Evolutionary conservation across 306 rosid species (phyloP), one percentile per base, ranked within the genome.

Genomic region (Biancaea sappan): DNA sequence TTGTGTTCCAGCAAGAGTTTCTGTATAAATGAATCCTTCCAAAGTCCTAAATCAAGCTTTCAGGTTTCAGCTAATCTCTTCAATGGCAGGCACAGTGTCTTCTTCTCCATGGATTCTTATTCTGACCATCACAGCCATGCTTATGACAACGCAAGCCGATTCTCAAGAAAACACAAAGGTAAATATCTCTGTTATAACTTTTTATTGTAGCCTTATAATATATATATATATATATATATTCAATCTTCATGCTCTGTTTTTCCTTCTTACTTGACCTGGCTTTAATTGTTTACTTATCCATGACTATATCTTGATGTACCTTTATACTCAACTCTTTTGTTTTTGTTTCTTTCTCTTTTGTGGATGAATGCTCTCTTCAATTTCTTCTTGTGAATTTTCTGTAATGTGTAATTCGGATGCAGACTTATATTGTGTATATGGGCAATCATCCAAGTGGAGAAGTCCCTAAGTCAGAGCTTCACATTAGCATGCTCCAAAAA

Each of bases 361-460:
- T 0, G 21, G 53, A 16, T 47, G 53, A n/a, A n/a, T 19, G 7
- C 54, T 48, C 19, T 48, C 58, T 47, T 47, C 22, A 16, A 47
- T 38, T 26, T 6, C 15, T 25, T 47, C 48, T 2, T 66, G 15
- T 47, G n/a, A 47, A 15, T 47, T 6, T 80, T 50, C 7, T 59
- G 26, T 15, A 50, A 19, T 66, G 16, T 4, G 15, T 46, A 28
- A 22, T 68, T 34, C 25, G 29, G 16, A 31, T 66, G 79, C 83
- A 84, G 88, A 72, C 71, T 1, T 85, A 85, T 44, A 81, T 85
- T 67, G 73, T 85, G 29, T 85, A 81, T n/a, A 72, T 79, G 75
- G 88, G 88, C 21, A 37, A 71, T 24, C 9, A 47, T 47, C 52
- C 19, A n/a, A 47, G 52, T 15, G 22, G 52, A 47, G 52, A 47